These are phyloP conservation scores for Eustoma russellianum DNA, from an alignment of 257 asterid genomes.

Conservation along the genomic window DNA sequence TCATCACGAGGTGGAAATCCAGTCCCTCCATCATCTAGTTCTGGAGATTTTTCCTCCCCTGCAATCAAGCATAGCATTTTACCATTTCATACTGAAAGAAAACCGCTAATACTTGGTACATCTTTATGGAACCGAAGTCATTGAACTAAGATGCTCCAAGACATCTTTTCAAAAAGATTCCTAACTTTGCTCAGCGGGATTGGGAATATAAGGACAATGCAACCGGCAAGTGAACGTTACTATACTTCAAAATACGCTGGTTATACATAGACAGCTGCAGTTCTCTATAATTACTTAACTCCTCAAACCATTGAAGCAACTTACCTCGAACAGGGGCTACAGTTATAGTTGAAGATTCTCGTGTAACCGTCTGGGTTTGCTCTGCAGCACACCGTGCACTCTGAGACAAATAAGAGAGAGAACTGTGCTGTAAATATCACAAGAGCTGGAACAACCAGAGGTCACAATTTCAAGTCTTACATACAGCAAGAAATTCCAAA, in stretches of 20 bases:
- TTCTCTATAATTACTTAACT: no score
- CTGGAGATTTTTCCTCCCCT: slow-evolving; percentile 87
- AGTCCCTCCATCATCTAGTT: slow-evolving; percentile 82
- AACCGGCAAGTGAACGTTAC: no score
- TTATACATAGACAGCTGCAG: no score
- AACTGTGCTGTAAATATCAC: no score
- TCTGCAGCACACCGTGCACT: slow-evolving; percentile 71
- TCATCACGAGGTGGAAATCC: slow-evolving; percentile 90
- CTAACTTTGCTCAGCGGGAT: no score
- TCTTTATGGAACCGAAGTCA: no score
- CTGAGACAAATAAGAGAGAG: slow-evolving; percentile 24
- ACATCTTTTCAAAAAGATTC: no score
- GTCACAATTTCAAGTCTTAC: neutral
- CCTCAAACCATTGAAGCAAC: slow-evolving; percentile 1
- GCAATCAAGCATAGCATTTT: slow-evolving; percentile 11
- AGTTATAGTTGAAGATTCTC: slow-evolving; percentile 78
- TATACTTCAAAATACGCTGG: no score
- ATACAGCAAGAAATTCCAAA: no score
- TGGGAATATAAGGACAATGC: no score
- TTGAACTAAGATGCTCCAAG: no score
- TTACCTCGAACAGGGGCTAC: slow-evolving; percentile 83
- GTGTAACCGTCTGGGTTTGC: slow-evolving; percentile 83
- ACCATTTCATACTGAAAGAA: neutral
- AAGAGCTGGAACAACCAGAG: neutral
- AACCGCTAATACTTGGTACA: no score